Evolutionary conservation across 2,329 filamentous ascomycete species (phyloP).

Genomic region (Didymella keratinophila): DNA sequence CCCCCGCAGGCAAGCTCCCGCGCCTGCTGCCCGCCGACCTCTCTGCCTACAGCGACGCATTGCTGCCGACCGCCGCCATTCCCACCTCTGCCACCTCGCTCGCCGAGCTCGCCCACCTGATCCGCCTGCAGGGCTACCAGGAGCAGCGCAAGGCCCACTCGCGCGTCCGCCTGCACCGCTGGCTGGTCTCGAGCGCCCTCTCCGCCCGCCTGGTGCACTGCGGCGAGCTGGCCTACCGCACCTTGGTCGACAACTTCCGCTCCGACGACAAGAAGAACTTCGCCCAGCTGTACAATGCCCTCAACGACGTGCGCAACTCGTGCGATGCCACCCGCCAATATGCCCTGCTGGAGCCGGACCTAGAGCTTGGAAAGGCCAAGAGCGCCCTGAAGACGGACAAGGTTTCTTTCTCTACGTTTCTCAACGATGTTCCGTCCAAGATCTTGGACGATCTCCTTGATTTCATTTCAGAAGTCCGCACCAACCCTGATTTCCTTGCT

Average conservation of each 20-base stretch:
- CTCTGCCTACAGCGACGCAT: constrained; percentile 70
- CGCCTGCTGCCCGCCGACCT: constrained; percentile 70
- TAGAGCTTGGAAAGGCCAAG: constrained; percentile 62
- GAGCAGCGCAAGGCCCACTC: constrained; percentile 80
- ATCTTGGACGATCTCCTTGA: constrained; percentile 78
- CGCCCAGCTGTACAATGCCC: constrained; percentile 75
- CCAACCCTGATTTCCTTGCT: constrained; percentile 87
- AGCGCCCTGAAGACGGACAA: constrained; percentile 52
- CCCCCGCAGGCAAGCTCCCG: constrained; percentile 56
- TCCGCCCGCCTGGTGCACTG: constrained; percentile 77
- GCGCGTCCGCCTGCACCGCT: constrained; percentile 75
- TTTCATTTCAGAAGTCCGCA: constrained; percentile 82
- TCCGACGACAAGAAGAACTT: constrained; percentile 82
- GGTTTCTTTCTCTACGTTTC: constrained; percentile 55
- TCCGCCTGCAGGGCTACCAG: constrained; percentile 80
- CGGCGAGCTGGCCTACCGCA: constrained; percentile 76
- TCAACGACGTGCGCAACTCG: constrained; percentile 80
- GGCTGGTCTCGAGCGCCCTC: constrained; percentile 76
- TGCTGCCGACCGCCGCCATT: constrained; percentile 63
- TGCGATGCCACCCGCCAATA: constrained; percentile 76
- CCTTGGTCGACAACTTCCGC: constrained; percentile 79
- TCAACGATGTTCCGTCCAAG: constrained; percentile 76
- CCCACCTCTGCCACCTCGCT: constrained; percentile 71
- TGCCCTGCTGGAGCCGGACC: constrained; percentile 74
- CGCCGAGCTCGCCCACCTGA: constrained; percentile 79